Evolutionary conservation across 257 asterid genomes (phyloP).

Genomic region (Solanum raphanifolium): DNA sequence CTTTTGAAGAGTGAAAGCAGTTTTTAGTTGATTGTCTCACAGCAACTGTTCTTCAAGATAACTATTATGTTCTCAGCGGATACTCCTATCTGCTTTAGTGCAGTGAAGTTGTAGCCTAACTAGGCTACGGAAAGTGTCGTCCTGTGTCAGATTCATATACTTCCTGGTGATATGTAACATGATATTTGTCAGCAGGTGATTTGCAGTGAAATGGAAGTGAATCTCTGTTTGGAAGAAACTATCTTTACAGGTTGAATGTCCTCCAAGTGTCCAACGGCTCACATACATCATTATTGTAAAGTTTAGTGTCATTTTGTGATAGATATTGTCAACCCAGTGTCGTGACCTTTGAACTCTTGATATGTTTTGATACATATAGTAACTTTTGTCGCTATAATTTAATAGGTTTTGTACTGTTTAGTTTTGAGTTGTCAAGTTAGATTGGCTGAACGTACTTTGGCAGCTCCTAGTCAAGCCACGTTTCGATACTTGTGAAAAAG

Average conservation of each 20-base stretch:
- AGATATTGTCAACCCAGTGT: not conserved
- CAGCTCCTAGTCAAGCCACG: too few species aligned
- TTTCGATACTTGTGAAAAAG: too few species aligned
- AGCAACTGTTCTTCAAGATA: not conserved
- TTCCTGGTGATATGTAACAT: not conserved
- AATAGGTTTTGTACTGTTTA: not conserved
- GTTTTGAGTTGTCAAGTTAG: not conserved
- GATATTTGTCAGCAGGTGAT: not conserved
- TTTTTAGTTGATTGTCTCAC: not conserved
- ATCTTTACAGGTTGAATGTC: not conserved
- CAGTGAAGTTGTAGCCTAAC: not conserved
- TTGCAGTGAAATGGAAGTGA: not conserved
- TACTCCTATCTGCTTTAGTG: not conserved
- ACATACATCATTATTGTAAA: not conserved
- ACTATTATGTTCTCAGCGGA: not conserved
- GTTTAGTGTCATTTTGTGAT: not conserved
- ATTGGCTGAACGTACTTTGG: not conserved
- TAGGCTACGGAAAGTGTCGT: not conserved
- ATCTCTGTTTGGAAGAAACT: not conserved
- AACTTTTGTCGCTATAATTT: not conserved
- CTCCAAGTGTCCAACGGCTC: not conserved
- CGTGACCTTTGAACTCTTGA: not conserved
- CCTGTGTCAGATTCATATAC: not conserved
- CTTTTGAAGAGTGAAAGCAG: not conserved
- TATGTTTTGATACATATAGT: not conserved